Evolutionary conservation across 116 monocot species (phyloP), one percentile per base, ranked within the genome.

Genomic region (Dioscorea cayenensis): DNA sequence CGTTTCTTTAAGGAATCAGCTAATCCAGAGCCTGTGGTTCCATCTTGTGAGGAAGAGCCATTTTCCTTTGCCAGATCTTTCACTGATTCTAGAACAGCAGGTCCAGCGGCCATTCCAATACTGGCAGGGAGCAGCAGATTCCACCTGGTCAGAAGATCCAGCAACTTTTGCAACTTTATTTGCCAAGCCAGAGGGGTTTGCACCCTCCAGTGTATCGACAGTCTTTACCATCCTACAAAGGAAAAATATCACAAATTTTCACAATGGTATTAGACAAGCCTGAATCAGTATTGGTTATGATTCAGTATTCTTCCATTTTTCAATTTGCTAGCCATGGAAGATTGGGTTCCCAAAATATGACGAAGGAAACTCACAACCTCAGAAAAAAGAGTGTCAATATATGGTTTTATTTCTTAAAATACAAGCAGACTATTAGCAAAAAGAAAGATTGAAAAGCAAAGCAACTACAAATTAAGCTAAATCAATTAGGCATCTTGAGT

Each of bases 141-240:
- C 80, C 20, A 72, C 75, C 65, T 77, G 66, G 3, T 76, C 65
- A 28, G 70, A 66, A 73, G 88, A 78, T 70, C 82, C 99, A 71
- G 78, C 81, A 73, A 87, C 49, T 80, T 93, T 90, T 61, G 88
- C 84, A 67, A 99, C 87, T 78, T 93, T 99, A 72, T 93, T 85
- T 21, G 99, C 90, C 68, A 93, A 68, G 69, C 81, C 72, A 5
- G 99, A 80, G 63, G 99, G 99, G 51, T 91, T 80, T 64, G 91
- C 90, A 73, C 99, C 99, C 73, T 94, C 91, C 35, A 99, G 72
- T 49, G 76, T 90, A 64, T 94, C 94, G 19, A 89, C 71, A 63
- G 81, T 81, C n/a, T 77, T 91, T 91, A 58, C 88, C 90, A 72
- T 84, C 93, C 93, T 97, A 66, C 19, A 72, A n/a, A 48, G 67